Conservation (phyloP, 2,329 filamentous ascomycete species). For the Hortaea sp. region DNA sequence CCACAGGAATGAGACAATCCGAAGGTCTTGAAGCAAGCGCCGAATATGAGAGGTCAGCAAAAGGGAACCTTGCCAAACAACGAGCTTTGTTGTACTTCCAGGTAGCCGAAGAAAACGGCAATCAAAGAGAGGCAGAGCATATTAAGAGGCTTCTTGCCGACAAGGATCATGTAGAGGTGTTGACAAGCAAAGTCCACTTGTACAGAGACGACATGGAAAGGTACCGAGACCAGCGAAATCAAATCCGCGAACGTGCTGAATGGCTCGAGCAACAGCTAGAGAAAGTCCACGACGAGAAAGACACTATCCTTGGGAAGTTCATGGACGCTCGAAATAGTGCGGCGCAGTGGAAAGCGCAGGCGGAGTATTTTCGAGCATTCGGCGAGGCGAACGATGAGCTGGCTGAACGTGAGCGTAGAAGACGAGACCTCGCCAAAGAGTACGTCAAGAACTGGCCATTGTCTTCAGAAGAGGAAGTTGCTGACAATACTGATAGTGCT, state of each 20-base stretch:
- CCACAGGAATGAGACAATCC: conserved; percentile 5
- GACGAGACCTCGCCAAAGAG: not conserved
- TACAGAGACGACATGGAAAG: not conserved
- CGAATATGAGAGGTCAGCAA: not conserved
- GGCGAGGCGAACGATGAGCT: not conserved
- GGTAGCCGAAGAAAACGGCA: not conserved
- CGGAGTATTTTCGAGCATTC: not conserved
- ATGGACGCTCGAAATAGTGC: not conserved
- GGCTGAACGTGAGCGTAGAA: not conserved
- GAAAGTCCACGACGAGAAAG: not conserved
- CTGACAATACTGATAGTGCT: not conserved
- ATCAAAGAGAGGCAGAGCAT: not conserved
- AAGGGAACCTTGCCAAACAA: not conserved
- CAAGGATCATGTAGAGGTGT: not conserved
- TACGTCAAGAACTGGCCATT: not conserved
- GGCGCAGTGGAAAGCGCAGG: not conserved
- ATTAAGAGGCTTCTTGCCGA: too few species aligned
- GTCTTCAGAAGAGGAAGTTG: not conserved
- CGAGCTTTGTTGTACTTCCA: not conserved
- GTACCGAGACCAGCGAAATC: not conserved
- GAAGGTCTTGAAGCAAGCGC: not conserved
- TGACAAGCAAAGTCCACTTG: conserved; percentile 2
- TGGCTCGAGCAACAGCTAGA: not conserved
- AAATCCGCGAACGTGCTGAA: not conserved
- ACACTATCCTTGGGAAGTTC: not conserved